phyloP scores from a whole-genome alignment of 768 basidiomycete species.

The Termitomyces sp. region DNA sequence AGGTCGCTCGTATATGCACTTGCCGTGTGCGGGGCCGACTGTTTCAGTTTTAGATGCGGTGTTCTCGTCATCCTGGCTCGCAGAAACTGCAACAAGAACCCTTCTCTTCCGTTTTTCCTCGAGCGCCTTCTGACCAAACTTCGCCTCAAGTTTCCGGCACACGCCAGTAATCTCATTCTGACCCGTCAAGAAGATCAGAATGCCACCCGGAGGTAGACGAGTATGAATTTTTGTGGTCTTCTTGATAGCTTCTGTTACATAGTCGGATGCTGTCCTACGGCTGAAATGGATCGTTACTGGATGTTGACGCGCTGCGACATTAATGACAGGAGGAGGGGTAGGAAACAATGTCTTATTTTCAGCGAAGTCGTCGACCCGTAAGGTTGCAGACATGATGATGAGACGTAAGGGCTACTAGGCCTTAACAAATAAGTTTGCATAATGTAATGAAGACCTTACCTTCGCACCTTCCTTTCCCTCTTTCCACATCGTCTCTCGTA shows the following conservation, averaged over 20 bases:
- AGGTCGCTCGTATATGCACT: constrained; percentile 1
- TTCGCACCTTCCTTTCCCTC: constrained; percentile 69
- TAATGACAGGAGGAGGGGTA: constrained; percentile 86
- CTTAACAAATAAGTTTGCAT: constrained; percentile 8
- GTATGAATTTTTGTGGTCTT: constrained; percentile 92
- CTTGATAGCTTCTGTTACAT: constrained; percentile 85
- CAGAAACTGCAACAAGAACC: constrained; percentile 22
- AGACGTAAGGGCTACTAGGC: constrained; percentile 72
- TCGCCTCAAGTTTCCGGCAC: constrained; percentile 76
- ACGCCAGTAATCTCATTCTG: constrained; percentile 92
- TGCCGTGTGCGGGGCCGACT: constrained; percentile 51
- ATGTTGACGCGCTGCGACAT: constrained; percentile 86
- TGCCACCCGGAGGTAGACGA: constrained; percentile 87
- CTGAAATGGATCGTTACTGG: constrained; percentile 95
- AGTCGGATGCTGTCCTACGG: constrained; percentile 81
- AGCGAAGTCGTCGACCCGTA: constrained; percentile 90
- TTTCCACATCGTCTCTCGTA: constrained; percentile 89
- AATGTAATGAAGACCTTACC: constrained; percentile 34
- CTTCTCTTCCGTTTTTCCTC: constrained; percentile 43
- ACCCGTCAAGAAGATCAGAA: constrained; percentile 92
- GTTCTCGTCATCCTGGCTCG: constrained; percentile 25
- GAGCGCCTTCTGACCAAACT: constrained; percentile 67
- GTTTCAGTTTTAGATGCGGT: constrained; percentile 18
- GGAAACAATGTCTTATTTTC: constrained; percentile 81
- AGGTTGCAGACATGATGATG: constrained; percentile 98